These are phyloP conservation scores for Kazachstania kunashirensis DNA, from an alignment of 805 yeast species.

Conservation along the genomic window DNA sequence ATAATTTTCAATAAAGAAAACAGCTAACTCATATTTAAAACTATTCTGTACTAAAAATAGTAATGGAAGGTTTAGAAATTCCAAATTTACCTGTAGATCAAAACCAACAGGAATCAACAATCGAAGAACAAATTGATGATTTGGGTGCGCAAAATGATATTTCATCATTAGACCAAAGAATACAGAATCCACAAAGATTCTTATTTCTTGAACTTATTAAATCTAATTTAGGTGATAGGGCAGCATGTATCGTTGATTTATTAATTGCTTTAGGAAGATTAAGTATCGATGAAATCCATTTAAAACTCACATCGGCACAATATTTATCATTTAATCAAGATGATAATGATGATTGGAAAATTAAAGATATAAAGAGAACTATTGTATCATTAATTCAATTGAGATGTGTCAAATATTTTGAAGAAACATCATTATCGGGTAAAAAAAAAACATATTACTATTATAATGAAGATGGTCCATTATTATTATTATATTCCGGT, in stretches of 20 bases:
- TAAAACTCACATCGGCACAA: constrained; percentile 5
- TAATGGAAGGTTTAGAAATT: constrained; percentile 1
- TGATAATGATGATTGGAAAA: constrained; percentile 19
- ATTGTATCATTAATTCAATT: constrained; percentile 73
- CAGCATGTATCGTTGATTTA: constrained; percentile 50
- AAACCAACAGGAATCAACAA: neutral
- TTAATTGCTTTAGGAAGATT: constrained; percentile 62
- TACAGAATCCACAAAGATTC: constrained; percentile 54
- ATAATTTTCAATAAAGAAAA: neutral
- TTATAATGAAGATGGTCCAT: constrained; percentile 54
- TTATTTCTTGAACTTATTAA: constrained; percentile 45
- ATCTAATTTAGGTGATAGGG: constrained; percentile 60
- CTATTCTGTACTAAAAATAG: no score
- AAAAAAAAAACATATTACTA: constrained; percentile 39
- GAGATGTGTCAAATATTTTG: constrained; percentile 62
- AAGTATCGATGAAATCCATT: constrained; percentile 43
- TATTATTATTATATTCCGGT: constrained; percentile 64
- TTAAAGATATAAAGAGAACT: constrained; percentile 47
- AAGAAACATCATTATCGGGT: constrained; percentile 30
- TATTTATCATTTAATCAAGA: constrained; percentile 32
- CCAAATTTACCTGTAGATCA: neutral
- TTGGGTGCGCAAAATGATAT: constrained; percentile 1
- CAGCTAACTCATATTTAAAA: neutral
- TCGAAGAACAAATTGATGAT: constrained; percentile 2
- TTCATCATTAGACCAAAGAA: constrained; percentile 34